A percentile compares a stretch with the other conserved stretches of the same genome.
These are phyloP conservation scores for Trichophyton benhamiae DNA, from an alignment of 2,329 filamentous ascomycete species.

Conservation along the genomic window DNA sequence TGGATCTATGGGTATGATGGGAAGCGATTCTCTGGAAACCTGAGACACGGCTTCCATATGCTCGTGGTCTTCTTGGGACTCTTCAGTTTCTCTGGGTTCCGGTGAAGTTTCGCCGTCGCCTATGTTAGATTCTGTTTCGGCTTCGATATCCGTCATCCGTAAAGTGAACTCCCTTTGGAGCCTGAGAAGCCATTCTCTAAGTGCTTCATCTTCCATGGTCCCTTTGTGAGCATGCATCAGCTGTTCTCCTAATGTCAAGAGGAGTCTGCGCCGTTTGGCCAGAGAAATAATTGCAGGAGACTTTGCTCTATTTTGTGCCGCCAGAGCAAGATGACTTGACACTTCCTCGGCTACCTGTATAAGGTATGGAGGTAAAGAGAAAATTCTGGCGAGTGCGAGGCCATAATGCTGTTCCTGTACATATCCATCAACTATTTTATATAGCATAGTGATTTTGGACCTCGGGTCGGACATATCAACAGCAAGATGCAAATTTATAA, in stretches of 20 bases:
- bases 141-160: constrained; percentile 52
- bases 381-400: constrained; percentile 61
- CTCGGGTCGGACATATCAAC: constrained; percentile 50
- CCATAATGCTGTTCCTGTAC: constrained; percentile 68
- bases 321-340: constrained; percentile 48
- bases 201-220: constrained; percentile 49
- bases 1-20: background rate
- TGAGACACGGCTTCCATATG: background rate
- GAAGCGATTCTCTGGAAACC: background rate
- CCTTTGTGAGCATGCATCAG: constrained; percentile 56
- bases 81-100: background rate
- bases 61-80: background rate
- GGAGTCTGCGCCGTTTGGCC: constrained; percentile 55
- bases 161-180: constrained; percentile 64
- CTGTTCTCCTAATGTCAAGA: constrained; percentile 61
- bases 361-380: constrained; percentile 58
- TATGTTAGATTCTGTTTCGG: constrained; percentile 33
- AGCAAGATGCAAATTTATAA: constrained; percentile 69
- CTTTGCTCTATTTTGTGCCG: constrained; percentile 46
- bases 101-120: constrained; percentile 44
- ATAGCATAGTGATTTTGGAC: constrained; percentile 71
- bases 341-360: constrained; percentile 57
- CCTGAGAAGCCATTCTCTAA: constrained; percentile 52
- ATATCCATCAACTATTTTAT: constrained; percentile 63
- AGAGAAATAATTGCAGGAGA: constrained; percentile 47